Evolutionary conservation across 1,284 basidiomycete species (phyloP).

Genomic region (Ganoderma lingzhi): DNA sequence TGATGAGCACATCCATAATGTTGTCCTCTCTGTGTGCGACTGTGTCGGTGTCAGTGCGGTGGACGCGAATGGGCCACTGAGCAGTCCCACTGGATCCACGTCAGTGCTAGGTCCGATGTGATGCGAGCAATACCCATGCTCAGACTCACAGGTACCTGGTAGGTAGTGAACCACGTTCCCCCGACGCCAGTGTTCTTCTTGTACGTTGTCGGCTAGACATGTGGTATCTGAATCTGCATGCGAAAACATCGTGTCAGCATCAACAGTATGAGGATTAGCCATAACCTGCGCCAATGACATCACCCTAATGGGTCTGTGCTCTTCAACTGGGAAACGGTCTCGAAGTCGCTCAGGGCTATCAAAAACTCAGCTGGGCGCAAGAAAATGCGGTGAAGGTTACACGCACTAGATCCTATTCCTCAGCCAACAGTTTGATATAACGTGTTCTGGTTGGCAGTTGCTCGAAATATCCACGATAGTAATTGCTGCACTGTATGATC

Average conservation of each 20-base stretch:
- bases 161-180: constrained; percentile 60
- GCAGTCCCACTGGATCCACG: constrained; percentile 49
- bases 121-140: not conserved
- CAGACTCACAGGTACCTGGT: constrained; percentile 40
- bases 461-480: no score
- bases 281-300: no score
- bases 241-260: not conserved
- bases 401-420: no score
- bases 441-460: no score
- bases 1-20: constrained; percentile 59
- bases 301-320: no score
- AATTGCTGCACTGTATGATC: no score
- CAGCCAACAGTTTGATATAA: no score
- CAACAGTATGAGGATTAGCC: no score
- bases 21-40: constrained; percentile 59
- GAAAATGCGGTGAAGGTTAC: no score
- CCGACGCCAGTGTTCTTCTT: constrained; percentile 63
- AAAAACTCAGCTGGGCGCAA: no score
- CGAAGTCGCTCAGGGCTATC: no score
- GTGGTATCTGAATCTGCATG: constrained; percentile 55
- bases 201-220: constrained; percentile 62
- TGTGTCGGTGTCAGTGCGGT: constrained; percentile 45
- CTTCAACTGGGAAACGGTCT: no score
- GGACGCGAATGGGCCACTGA: constrained; percentile 66
- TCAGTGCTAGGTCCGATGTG: constrained; percentile 16